These are phyloP conservation scores for Pleurozium schreberi DNA, from an alignment of 225 moss, liverwort and hornwort genomes.

Conservation along the genomic window DNA sequence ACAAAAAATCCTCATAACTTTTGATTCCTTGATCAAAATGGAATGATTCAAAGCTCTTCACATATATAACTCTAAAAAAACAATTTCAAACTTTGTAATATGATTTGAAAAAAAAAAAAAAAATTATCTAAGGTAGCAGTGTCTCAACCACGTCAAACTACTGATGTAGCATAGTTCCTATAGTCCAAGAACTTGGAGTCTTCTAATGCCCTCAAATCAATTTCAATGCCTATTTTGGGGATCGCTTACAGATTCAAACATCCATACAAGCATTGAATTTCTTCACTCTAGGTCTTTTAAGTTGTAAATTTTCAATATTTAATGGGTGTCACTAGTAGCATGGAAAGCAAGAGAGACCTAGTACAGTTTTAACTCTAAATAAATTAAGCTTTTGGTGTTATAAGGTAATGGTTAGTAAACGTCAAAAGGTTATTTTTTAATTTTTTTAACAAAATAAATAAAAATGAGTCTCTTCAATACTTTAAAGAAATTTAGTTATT, in stretches of 20 bases:
- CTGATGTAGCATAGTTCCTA: too few relatives aligned
- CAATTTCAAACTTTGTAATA: too few relatives aligned
- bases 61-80: too few relatives aligned
- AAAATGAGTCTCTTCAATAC: background rate
- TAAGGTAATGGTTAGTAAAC: background rate
- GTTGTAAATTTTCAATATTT: background rate
- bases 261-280: background rate
- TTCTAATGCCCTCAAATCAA: too few relatives aligned
- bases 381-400: background rate
- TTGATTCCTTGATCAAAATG: too few relatives aligned
- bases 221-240: background rate
- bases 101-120: too few relatives aligned
- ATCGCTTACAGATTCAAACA: background rate
- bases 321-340: fast-evolving
- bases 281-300: fast-evolving
- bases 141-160: too few relatives aligned
- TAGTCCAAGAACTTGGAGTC: too few relatives aligned
- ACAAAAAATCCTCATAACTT: too few relatives aligned
- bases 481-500: background rate
- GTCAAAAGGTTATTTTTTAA: background rate
- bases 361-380: background rate
- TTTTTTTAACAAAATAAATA: background rate
- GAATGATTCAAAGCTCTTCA: too few relatives aligned
- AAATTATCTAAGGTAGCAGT: too few relatives aligned
- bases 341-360: fast-evolving